Percentiles rank a stretch among this genome's conserved stretches.
Evolutionary conservation across 2,329 filamentous ascomycete genomes (phyloP).

Genomic region (Sphaerulina populicola): DNA sequence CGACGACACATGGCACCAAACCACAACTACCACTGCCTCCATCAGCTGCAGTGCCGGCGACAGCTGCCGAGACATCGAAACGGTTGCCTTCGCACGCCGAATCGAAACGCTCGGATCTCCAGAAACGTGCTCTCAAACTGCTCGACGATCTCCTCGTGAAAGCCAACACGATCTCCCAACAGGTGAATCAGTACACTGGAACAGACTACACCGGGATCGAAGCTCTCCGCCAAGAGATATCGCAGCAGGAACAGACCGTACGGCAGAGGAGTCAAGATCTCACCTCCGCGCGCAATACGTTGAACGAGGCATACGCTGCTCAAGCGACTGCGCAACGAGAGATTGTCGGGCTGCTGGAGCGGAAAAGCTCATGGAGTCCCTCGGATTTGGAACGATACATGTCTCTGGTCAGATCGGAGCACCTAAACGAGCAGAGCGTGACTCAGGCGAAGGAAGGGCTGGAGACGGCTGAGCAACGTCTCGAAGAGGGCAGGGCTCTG

Average conservation of each 20-base stretch:
- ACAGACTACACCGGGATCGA: slow-evolving; percentile 82
- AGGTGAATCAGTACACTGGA: slow-evolving; percentile 87
- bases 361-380: slow-evolving; percentile 87
- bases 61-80: slow-evolving; percentile 14
- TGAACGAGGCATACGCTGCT: slow-evolving; percentile 74
- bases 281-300: slow-evolving; percentile 61
- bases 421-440: slow-evolving; percentile 83
- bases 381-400: slow-evolving; percentile 91
- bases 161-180: slow-evolving; percentile 73
- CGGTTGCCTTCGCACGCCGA: slow-evolving; percentile 48
- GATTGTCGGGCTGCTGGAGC: slow-evolving; percentile 84
- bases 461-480: slow-evolving; percentile 65
- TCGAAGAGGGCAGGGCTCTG: slow-evolving; percentile 66
- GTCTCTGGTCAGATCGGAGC: slow-evolving; percentile 79
- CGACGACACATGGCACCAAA: background rate
- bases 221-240: slow-evolving; percentile 69
- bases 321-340: slow-evolving; percentile 89
- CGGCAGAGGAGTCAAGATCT: slow-evolving; percentile 57
- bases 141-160: slow-evolving; percentile 88
- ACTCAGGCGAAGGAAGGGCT: slow-evolving; percentile 62
- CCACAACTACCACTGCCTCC: background rate
- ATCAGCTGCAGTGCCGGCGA: slow-evolving; percentile 4
- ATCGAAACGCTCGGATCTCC: slow-evolving; percentile 48
- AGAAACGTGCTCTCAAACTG: slow-evolving; percentile 57
- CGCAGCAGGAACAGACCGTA: slow-evolving; percentile 52